Percentiles rank a stretch among this genome's conserved stretches.
phyloP scores from a whole-genome alignment of 108 stramenopile genomes.

The Cyclotella sp. region DNA sequence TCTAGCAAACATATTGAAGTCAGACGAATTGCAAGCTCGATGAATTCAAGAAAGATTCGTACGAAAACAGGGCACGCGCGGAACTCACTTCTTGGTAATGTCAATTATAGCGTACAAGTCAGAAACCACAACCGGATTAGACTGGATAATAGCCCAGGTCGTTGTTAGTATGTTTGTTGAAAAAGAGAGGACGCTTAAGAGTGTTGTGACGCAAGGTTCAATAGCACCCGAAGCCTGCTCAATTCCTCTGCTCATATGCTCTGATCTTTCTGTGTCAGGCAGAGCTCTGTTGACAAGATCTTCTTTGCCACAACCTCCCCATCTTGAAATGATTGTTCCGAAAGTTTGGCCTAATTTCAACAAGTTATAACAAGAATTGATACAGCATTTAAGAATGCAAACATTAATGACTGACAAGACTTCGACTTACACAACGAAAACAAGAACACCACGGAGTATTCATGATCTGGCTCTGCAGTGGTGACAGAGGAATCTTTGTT shows the following conservation, averaged over 20 bases:
- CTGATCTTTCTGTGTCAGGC: conserved; percentile 15
- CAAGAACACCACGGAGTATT: conserved; percentile 43
- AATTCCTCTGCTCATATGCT: conserved; percentile 18
- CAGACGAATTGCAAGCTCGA: background rate
- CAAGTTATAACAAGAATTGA: conserved; percentile 36
- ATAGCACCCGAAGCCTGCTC: conserved; percentile 55
- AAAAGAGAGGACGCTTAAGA: conserved; percentile 82
- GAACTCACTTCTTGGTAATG: conserved; percentile 40
- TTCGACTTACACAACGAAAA: conserved; percentile 35
- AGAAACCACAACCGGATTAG: conserved; percentile 50
- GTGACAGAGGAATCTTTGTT: conserved; percentile 14
- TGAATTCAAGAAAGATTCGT: background rate
- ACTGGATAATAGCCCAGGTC: conserved; percentile 78
- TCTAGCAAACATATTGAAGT: conserved; percentile 8
- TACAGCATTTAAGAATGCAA: background rate
- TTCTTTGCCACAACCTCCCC: conserved; percentile 83
- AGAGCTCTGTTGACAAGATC: conserved; percentile 54
- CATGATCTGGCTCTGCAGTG: conserved; percentile 33
- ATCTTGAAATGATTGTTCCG: conserved; percentile 81
- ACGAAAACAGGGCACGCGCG: background rate
- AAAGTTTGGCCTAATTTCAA: conserved; percentile 55
- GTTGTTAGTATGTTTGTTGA: conserved; percentile 64
- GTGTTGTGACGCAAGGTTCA: conserved; percentile 67
- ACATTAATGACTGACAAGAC: background rate
- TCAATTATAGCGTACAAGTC: conserved; percentile 65